Conservation (phyloP, 2,329 filamentous ascomycete species). For the Fusarium tupiense region DNA sequence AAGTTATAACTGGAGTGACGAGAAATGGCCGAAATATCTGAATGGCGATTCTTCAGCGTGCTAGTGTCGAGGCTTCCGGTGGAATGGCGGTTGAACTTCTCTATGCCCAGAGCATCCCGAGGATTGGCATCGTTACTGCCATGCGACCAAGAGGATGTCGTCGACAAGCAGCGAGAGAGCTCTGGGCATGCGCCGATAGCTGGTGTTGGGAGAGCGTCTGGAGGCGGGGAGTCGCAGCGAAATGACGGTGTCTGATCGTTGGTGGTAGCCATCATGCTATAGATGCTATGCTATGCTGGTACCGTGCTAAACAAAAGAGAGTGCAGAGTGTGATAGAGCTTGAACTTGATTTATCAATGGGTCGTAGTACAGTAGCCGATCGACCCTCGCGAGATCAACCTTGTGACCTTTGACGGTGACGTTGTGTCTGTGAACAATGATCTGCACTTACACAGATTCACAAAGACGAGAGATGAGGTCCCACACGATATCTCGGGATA, state of each 20-base stretch:
- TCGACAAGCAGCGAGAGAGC: constrained; percentile 72
- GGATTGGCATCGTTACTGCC: constrained; percentile 59
- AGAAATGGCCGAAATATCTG: constrained; percentile 53
- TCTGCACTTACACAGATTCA: constrained; percentile 39
- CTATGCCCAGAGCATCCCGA: constrained; percentile 66
- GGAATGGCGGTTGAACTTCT: constrained; percentile 68
- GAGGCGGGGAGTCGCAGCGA: constrained; percentile 71
- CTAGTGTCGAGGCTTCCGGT: constrained; percentile 68
- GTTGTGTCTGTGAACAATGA: constrained; percentile 26
- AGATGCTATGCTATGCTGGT: not conserved
- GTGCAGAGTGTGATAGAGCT: constrained; percentile 1
- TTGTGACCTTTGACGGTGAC: constrained; percentile 24
- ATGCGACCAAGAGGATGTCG: constrained; percentile 67
- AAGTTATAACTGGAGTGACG: constrained; percentile 57
- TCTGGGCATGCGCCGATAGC: constrained; percentile 68
- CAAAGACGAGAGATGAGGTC: constrained; percentile 30
- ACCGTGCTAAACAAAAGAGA: not conserved
- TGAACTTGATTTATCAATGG: constrained; percentile 7
- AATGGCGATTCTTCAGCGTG: constrained; percentile 60
- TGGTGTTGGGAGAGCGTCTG: constrained; percentile 69
- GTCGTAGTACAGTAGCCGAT: not conserved
- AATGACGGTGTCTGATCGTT: constrained; percentile 47
- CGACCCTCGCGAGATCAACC: constrained; percentile 16
- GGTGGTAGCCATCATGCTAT: constrained; percentile 47
- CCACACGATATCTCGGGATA: constrained; percentile 28